Base-by-base conservation (phyloP, 805 yeast species). In the Barnettozyma siamensis region DNA sequence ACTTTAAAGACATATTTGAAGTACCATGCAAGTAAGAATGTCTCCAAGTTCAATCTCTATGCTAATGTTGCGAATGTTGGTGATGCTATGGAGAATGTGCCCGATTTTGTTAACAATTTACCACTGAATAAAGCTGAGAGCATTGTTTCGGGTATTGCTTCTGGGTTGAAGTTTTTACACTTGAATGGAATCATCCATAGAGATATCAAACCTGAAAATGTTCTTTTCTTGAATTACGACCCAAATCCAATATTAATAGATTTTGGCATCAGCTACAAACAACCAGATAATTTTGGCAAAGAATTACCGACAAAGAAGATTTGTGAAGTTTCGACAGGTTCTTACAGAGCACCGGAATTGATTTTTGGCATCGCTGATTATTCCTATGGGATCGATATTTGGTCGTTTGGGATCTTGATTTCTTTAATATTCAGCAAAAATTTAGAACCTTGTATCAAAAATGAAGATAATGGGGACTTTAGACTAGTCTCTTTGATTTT, bases 191-290 rank as follows among this genome's bases (percentile, higher is more conserved):
- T 91, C 23, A 86, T 91, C 34, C 99, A 91, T 63, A 74, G 99
- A 55, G 99, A 91, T 63, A 79, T 91, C 49, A 93, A 93, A 59
- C 88, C 93, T 1, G 87, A 81, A 37, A 86, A 86, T 56, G 76
- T 86, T 41, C 60, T 87, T 55, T 78, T 82, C 45, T 64, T 58
- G 39, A 53, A 53, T 5, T 39, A 41, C n/a, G 51, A 53, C 10
- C 43, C 53, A 2, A 36, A 45, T 5, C 69, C 72, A 1, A 55
- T 65, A 2, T 55, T 69, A n/a, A 64, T 64, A 15, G 74, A 69
- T 43, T 60, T 69, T 41, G 75, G 75, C 0, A 67, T 66, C 19
- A 55, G 65, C 16, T 70, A 54, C 18, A 38, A 50, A 16, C 55
- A 48, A 27, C 57, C 78, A 1, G 70, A 76, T 23, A 87, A 84